Evolutionary conservation across 2,329 filamentous ascomycete genomes (phyloP).

Genomic region (Zymoseptoria pseudotritici): DNA sequence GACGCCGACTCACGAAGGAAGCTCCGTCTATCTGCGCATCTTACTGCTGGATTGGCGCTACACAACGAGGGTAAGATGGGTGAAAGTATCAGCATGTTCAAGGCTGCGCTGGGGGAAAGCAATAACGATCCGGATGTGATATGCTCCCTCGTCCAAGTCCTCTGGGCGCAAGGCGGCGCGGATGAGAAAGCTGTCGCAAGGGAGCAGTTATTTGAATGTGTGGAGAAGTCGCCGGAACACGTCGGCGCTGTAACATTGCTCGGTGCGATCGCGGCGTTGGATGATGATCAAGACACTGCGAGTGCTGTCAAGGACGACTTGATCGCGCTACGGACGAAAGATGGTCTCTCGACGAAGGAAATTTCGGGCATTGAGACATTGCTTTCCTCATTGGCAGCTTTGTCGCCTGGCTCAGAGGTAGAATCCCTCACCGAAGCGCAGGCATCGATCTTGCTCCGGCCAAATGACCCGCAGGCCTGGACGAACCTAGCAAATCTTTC

Average conservation of each 20-base stretch:
- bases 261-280: conserved; percentile 74
- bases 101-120: conserved; percentile 70
- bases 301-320: conserved; percentile 77
- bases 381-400: conserved; percentile 62
- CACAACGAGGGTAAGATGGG: conserved; percentile 63
- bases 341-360: conserved; percentile 53
- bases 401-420: conserved; percentile 43
- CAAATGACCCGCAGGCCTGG: conserved; percentile 76
- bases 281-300: conserved; percentile 68
- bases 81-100: conserved; percentile 70
- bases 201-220: conserved; percentile 69
- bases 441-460: conserved; percentile 71
- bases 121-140: conserved; percentile 71
- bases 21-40: conserved; percentile 71
- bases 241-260: conserved; percentile 73
- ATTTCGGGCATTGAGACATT: conserved; percentile 66
- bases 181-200: conserved; percentile 69
- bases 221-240: conserved; percentile 67
- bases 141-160: conserved; percentile 79
- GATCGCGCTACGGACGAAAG: conserved; percentile 60
- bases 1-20: conserved; percentile 58
- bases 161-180: conserved; percentile 81
- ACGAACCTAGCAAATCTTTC: conserved; percentile 58
- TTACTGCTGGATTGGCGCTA: conserved; percentile 76
- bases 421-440: conserved; percentile 59